Evolutionary conservation across 2,329 filamentous ascomycete genomes (phyloP).

Genomic region (Penicillium sp.): DNA sequence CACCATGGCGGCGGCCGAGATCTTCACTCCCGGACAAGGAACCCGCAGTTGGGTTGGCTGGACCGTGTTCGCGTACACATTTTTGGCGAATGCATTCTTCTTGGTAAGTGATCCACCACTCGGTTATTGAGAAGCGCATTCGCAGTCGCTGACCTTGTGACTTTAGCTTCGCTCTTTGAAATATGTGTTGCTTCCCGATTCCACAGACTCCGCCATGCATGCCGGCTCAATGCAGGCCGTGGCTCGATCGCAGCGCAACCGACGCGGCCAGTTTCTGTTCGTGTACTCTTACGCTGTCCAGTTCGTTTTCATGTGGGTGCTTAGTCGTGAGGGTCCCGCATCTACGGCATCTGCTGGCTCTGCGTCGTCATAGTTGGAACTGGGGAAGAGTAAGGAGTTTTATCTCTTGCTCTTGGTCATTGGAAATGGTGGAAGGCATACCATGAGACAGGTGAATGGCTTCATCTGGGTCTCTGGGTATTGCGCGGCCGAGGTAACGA

Average conservation of each 20-base stretch:
- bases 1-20: slow-evolving; percentile 74
- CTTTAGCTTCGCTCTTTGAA: slow-evolving; percentile 82
- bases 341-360: slow-evolving; percentile 22
- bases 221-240: slow-evolving; percentile 62
- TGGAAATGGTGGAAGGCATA: slow-evolving; percentile 15
- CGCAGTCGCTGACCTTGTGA: background rate
- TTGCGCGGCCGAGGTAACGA: slow-evolving; percentile 19
- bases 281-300: slow-evolving; percentile 93
- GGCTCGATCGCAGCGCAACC: slow-evolving; percentile 78
- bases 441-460: slow-evolving; percentile 8
- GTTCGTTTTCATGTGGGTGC: slow-evolving; percentile 87
- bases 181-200: slow-evolving; percentile 91
- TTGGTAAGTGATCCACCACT: slow-evolving; percentile 58
- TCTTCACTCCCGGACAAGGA: slow-evolving; percentile 71
- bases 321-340: slow-evolving; percentile 54
- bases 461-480: slow-evolving; percentile 7
- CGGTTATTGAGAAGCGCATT: background rate
- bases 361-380: slow-evolving; percentile 6
- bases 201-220: slow-evolving; percentile 61
- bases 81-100: slow-evolving; percentile 91
- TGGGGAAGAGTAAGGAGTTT: background rate
- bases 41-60: slow-evolving; percentile 87
- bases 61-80: slow-evolving; percentile 86
- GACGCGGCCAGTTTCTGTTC: slow-evolving; percentile 87
- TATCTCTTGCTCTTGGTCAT: slow-evolving; percentile 5